A percentile compares a stretch with the other conserved stretches of the same genome.
Conservation (phyloP, 2,329 filamentous ascomycete species). For the Blastomyces emzantsi region DNA sequence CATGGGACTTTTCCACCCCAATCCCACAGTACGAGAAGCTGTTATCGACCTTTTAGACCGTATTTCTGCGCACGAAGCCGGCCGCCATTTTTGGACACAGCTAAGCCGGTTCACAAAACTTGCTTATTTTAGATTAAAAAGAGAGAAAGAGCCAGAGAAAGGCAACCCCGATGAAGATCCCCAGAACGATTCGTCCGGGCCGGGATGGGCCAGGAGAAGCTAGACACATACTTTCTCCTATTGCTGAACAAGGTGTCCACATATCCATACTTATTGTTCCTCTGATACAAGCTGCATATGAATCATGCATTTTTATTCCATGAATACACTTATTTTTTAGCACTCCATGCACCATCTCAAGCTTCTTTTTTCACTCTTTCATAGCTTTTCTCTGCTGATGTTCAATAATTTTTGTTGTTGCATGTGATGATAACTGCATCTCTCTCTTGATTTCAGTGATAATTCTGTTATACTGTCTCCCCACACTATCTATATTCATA, state of each 20-base stretch:
- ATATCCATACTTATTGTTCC: neutral
- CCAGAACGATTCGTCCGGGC: conserved; percentile 23
- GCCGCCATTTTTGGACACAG: conserved; percentile 82
- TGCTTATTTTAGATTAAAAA: conserved; percentile 69
- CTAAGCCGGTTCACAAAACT: conserved; percentile 83
- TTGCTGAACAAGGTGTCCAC: neutral
- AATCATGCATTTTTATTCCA: neutral
- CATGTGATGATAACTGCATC: neutral
- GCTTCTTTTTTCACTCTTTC: neutral
- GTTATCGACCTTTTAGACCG: conserved; percentile 74
- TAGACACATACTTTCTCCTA: conserved; percentile 4
- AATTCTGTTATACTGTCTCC: neutral
- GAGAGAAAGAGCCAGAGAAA: conserved; percentile 42
- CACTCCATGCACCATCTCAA: neutral
- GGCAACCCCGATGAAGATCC: conserved; percentile 19
- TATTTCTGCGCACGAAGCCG: conserved; percentile 77
- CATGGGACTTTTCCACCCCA: conserved; percentile 84
- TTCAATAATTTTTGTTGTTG: neutral
- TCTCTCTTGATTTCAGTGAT: neutral
- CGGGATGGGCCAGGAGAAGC: conserved; percentile 18
- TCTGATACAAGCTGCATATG: neutral
- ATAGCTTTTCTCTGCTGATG: neutral
- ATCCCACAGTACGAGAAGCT: conserved; percentile 65
- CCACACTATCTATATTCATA: neutral
- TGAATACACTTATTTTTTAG: neutral